Evolutionary conservation across 805 yeast genomes (phyloP), one percentile per base, ranked within the genome.

Genomic region (Cyberlindnera lachancei): DNA sequence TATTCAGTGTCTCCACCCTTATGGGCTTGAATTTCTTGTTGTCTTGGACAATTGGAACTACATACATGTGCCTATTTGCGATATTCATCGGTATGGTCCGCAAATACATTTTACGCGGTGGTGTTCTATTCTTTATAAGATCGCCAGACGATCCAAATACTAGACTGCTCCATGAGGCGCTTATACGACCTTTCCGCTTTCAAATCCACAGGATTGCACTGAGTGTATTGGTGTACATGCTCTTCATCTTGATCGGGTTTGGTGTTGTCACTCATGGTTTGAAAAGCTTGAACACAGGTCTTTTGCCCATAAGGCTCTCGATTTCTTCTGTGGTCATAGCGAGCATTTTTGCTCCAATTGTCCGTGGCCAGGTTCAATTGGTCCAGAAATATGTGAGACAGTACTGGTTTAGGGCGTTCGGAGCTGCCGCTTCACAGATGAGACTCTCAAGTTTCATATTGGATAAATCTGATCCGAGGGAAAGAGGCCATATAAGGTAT

Each of bases 121-220:
- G 98, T 10, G 95, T 85, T 7, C 63, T 92, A 29, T 92, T 76
- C 55, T 92, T 92, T 60, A 82, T 92, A 38, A 71, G 95, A 46
- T 86, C 95, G 15, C 95, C 96, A 5, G 96, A 87, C 46, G 96
- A 92, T 52, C 95, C 95, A 24, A 81, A 84, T 45, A 78, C 86
- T 28, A 75, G 90, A 43, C 71, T 92, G 10, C 69, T 90, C 25
- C 90, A 86, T 43, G 95, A 88, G 52, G 92, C 95, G 1, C 57
- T 92, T 33, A 79, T 82, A 36, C 75, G 82, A 43, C 83, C 95
- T 1, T 69, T 90, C 47, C 41, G 57, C 7, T 61, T 79, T 28
- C 96, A 92, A 52, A 40, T 88, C 15, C 74, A 80, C 18, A 67
- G 95, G 41, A 77, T 88, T 19, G 65, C 66, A 3, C 56, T 85